Base-by-base conservation (phyloP, 345 rosid genomes). In the Sonneratia caseolaris region DNA sequence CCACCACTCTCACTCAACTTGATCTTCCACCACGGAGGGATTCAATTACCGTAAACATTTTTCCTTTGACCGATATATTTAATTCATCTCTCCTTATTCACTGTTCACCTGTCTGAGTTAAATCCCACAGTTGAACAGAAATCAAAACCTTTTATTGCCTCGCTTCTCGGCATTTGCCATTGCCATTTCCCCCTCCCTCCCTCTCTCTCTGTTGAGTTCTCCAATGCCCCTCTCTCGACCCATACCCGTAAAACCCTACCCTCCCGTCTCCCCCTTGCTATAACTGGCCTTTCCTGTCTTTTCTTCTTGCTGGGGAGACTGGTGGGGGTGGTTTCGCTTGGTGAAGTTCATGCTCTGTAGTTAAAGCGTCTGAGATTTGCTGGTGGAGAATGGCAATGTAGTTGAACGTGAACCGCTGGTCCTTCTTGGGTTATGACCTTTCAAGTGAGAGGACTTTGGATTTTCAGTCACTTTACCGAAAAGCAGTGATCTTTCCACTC, bases 211-310 rank as follows among this genome's bases (percentile, higher is more conserved):
- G 37, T 68, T 56, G 64, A 15, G 69, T 47, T 69, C 61, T 37
- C 75, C 72, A 55, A 51, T 43, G 69, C 53, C 61, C 56, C 68
- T 37, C 27, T 5, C 21, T 38, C 40, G 24, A 7, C 19, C 16
- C 56, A 42, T 27, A 27, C 32, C 74, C 51, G 56, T 37, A 40
- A 62, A 62, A 43, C 69, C 68, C 75, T 72, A 64, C 69, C 37
- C 47, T 56, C 45, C 38, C n/a, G 32, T 37, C 55, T 7, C 66
- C 47, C 16, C 21, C 12, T 19, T 24, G 62, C 68, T 37, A 36
- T 0, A 13, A 22, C 47, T 37, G 35, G 47, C 16, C 37, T 37
- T 43, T 18, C 2, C 32, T 19, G 64, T 18, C 57, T n/a, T 57
- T 15, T 38, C 43, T 40, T 40, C 43, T 59, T 71, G 36, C 32